Conservation (phyloP, 257 asterid species). For the Ligustrum vulgare region DNA sequence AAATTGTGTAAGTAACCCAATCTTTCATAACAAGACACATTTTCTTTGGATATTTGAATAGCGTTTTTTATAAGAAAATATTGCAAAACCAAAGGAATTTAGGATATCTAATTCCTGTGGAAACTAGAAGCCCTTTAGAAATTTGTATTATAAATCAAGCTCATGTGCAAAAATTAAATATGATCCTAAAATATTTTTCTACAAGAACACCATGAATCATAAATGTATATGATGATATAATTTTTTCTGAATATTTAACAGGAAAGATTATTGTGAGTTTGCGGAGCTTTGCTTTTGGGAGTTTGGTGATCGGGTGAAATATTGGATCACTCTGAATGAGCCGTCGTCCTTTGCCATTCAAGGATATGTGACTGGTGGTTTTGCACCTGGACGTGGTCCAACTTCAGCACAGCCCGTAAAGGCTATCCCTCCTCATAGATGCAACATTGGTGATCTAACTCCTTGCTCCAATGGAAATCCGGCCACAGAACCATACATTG, state of each 20-base stretch:
- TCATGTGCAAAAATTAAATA: not conserved
- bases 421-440: not conserved
- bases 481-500: slow-evolving; percentile 47
- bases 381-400: slow-evolving; percentile 29
- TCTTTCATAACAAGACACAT: too few species aligned
- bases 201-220: too few species aligned
- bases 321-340: slow-evolving; percentile 46
- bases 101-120: not conserved
- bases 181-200: too few species aligned
- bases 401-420: not conserved
- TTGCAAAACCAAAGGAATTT: not conserved
- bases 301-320: slow-evolving; percentile 44
- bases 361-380: slow-evolving; percentile 18
- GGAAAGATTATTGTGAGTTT: slow-evolving; percentile 35
- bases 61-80: not conserved
- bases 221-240: too few species aligned
- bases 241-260: not conserved
- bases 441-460: not conserved
- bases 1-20: slow-evolving; percentile 26
- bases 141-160: not conserved
- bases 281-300: slow-evolving; percentile 46
- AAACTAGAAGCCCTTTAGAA: not conserved
- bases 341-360: slow-evolving; percentile 17
- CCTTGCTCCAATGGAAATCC: slow-evolving; percentile 25
- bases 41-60: not conserved